Evolutionary conservation across 2,329 filamentous ascomycete species (phyloP).

Genomic region (Aureobasidium uvarum): DNA sequence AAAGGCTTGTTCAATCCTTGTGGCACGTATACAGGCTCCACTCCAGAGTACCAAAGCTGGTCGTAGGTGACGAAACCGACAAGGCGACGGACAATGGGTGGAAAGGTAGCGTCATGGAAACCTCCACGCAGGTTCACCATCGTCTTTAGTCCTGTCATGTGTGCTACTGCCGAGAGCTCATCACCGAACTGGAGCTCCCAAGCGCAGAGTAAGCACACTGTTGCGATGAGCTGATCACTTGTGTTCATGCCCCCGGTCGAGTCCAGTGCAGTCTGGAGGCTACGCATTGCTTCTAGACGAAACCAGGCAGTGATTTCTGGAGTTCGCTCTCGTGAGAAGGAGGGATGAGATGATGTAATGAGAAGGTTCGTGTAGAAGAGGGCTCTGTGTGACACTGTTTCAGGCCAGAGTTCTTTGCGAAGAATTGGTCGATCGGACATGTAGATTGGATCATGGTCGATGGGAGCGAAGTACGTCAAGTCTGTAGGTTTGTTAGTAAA

Average conservation of each 20-base stretch:
- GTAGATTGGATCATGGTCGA: slow-evolving; percentile 7
- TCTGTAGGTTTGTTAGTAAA: not conserved
- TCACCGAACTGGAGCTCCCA: slow-evolving; percentile 32
- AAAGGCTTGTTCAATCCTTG: not conserved
- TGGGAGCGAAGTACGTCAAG: slow-evolving; percentile 1
- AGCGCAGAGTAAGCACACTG: slow-evolving; percentile 30
- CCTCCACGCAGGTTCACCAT: slow-evolving; percentile 31
- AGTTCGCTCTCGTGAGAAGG: slow-evolving; percentile 27
- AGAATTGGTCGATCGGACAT: slow-evolving; percentile 28
- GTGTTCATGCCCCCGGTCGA: slow-evolving; percentile 15
- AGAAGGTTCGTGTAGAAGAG: slow-evolving; percentile 31
- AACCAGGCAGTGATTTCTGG: slow-evolving; percentile 8
- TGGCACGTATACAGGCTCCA: slow-evolving; percentile 28
- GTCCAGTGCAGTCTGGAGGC: slow-evolving; percentile 27
- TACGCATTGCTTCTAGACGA: slow-evolving; percentile 28
- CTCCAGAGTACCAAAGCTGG: slow-evolving; percentile 29
- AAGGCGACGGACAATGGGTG: slow-evolving; percentile 27
- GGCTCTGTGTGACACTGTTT: slow-evolving; percentile 28
- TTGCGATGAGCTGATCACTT: slow-evolving; percentile 29
- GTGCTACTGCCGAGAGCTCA: slow-evolving; percentile 29
- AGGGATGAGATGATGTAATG: slow-evolving; percentile 30
- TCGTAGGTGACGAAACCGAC: slow-evolving; percentile 30
- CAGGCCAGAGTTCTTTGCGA: slow-evolving; percentile 30
- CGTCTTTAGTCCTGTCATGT: slow-evolving; percentile 30
- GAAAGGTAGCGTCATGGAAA: slow-evolving; percentile 25